Base-by-base conservation (phyloP, 2,329 filamentous ascomycete genomes). In the Coniella lustricola region DNA sequence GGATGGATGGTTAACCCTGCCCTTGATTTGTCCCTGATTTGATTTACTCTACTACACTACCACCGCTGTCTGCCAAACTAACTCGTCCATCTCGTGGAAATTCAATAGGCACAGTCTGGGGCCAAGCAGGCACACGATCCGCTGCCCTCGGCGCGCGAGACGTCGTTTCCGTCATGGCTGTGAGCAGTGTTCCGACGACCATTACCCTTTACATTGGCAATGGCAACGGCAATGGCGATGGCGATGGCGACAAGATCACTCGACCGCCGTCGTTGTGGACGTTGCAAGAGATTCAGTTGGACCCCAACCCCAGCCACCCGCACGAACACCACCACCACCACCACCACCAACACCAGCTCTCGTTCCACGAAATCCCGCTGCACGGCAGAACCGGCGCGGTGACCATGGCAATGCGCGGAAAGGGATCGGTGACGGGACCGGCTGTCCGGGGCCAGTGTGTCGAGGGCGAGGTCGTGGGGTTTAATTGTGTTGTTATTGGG, bases 91-190 rank as follows among this genome's bases (percentile, higher is more conserved):
- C n/a, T n/a, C n/a, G n/a, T n/a, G n/a, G n/a, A 32, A 16, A 46
- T n/a, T 2, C 4, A 16, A 48, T 46, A 67, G 66, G 59, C 25
- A 67, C 66, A 2, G 58, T 62, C 37, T 69, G 67, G 66, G 67
- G 66, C 18, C 66, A 69, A 44, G 62, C 62, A 3, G 63, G 65
- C 14, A 52, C 49, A 18, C 60, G 59, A 5, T 64, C 64, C 3
- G 65, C 66, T 1, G 56, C 62, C 3, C 54, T 60, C 4, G 66
- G 70, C 13, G 64, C 67, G 2, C 58, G 67, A 47, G 72, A 76
- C 35, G 64, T 67, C 14, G 58, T 76, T 16, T 75, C 72, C 21
- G 59, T 73, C 36, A 65, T 74, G 44, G 60, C 61, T 8, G 50
- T 67, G n/a, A 62, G 62, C 12, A 62, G 60, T 41, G 55, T 59